Percentiles rank a stretch among this genome's conserved stretches.
Conservation (phyloP, 2,329 filamentous ascomycete species). For the Xylariaceae sp. region DNA sequence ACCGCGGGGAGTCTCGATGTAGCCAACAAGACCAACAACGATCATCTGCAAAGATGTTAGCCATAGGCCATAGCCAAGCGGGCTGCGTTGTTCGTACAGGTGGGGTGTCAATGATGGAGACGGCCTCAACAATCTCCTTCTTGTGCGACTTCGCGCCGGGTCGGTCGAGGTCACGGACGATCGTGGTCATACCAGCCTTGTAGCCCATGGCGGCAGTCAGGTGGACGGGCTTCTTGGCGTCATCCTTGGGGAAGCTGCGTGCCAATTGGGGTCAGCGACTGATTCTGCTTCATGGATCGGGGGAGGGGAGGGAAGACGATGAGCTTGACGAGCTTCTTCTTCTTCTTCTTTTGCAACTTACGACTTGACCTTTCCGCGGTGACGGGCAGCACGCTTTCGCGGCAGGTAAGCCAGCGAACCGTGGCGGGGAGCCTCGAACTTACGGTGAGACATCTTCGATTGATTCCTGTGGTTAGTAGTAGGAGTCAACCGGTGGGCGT, state of each 20-base stretch:
- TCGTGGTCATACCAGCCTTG: conserved; percentile 99
- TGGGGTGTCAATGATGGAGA: conserved; percentile 85
- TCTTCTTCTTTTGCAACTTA: conserved; percentile 46
- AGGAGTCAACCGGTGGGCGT: conserved; percentile 31
- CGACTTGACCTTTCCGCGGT: conserved; percentile 98
- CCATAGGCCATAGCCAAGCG: conserved; percentile 70
- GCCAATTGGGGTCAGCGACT: conserved; percentile 21
- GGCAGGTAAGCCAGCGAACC: conserved; percentile 85
- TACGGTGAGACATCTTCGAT: conserved; percentile 46
- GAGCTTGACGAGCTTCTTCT: conserved; percentile 18
- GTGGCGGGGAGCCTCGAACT: conserved; percentile 84
- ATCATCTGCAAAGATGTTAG: conserved; percentile 84
- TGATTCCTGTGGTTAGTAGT: conserved; percentile 33
- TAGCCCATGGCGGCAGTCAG: conserved; percentile 97
- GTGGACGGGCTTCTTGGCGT: conserved; percentile 99
- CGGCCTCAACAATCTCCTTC: conserved; percentile 92
- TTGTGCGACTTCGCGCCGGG: conserved; percentile 99
- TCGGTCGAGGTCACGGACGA: conserved; percentile 98
- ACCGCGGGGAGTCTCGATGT: conserved; percentile 99
- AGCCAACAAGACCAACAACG: conserved; percentile 98
- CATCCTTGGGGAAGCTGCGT: conserved; percentile 96
- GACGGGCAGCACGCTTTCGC: conserved; percentile 86
- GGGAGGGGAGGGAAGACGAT: conserved; percentile 17
- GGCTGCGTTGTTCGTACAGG: conserved; percentile 87
- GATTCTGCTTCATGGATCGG: conserved; percentile 6